Percentiles rank a stretch among this genome's conserved stretches.
Conservation (phyloP, 768 basidiomycete genomes). For the Termitomyces sp. region DNA sequence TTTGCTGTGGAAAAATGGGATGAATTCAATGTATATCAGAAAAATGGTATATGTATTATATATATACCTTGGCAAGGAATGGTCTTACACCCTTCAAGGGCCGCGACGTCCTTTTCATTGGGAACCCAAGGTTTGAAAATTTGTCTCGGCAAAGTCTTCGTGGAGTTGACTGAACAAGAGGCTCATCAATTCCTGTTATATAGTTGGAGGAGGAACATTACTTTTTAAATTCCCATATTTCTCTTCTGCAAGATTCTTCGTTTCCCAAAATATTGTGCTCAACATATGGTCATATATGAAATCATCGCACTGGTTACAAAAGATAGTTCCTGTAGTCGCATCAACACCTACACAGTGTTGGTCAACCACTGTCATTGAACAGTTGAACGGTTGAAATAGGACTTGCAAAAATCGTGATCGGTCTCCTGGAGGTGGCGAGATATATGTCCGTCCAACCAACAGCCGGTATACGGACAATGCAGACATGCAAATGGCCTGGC, state of each 20-base stretch:
- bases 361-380: neutral
- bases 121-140: slow-evolving; percentile 36
- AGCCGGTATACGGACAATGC: slow-evolving; percentile 65
- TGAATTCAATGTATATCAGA: neutral
- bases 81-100: slow-evolving; percentile 43
- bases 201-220: slow-evolving; percentile 18
- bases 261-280: slow-evolving; percentile 38
- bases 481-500: slow-evolving; percentile 69
- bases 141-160: slow-evolving; percentile 19
- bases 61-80: slow-evolving; percentile 72
- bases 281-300: slow-evolving; percentile 60
- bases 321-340: slow-evolving; percentile 66
- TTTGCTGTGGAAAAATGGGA: slow-evolving; percentile 41
- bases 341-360: slow-evolving; percentile 58
- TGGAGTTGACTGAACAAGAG: slow-evolving; percentile 15
- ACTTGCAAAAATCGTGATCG: slow-evolving; percentile 66
- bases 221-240: slow-evolving; percentile 56
- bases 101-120: slow-evolving; percentile 28
- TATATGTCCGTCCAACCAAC: slow-evolving; percentile 62
- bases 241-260: slow-evolving; percentile 54
- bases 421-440: slow-evolving; percentile 49
- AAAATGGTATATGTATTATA: neutral
- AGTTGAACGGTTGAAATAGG: neutral
- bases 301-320: slow-evolving; percentile 70
- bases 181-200: neutral